Evolutionary conservation across 1,139 yeast genomes (phyloP), one percentile per base, ranked within the genome.

Genomic region (Taphrina populina): DNA sequence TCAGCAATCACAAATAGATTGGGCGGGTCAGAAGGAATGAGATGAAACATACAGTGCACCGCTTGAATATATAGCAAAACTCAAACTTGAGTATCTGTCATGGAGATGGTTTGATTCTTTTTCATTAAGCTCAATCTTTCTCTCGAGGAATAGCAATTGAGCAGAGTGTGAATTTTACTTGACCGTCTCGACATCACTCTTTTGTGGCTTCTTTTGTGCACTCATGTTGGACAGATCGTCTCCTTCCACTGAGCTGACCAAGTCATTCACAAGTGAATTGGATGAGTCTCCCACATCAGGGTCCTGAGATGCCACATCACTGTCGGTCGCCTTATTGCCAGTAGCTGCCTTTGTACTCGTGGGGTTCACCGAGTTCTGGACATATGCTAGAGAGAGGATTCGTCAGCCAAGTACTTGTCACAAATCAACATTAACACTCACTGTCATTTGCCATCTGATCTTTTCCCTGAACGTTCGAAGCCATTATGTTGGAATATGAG

Each of bases 171-270:
- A 27, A 8, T 11, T 19, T 13, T 30, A 29, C 37, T 43, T 29
- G 4, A 26, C 47, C 3, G 13, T 2, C 2, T 3, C 29, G 26
- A 49, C 54, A 19, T 49, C 54, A 11, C 39, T 29, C 33, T 37
- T 36, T 15, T 49, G 54, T 26, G 54, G 33, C 24, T 33, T 32
- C n/a, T 23, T 15, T 4, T 33, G 33, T 8, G 54, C 54, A 21
- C 44, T 27, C 54, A 49, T 49, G 46, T 49, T 49, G 24, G 40
- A 26, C 37, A 49, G 34, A 20, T 39, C 54, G 32, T 49, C 54
- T 15, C 36, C 39, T 19, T 39, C 54, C n/a, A 41, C 36, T 6
- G 46, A 39, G 39, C 46, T 27, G 27, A 49, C 36, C 24, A 49
- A 29, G 20, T 37, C 39, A 17, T 49, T 40, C 8, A 49, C 40